A percentile compares a stretch with the other conserved stretches of the same genome.
These are phyloP conservation scores for Cutaneotrichosporon sp. DNA, from an alignment of 1,284 basidiomycete species.

Conservation along the genomic window DNA sequence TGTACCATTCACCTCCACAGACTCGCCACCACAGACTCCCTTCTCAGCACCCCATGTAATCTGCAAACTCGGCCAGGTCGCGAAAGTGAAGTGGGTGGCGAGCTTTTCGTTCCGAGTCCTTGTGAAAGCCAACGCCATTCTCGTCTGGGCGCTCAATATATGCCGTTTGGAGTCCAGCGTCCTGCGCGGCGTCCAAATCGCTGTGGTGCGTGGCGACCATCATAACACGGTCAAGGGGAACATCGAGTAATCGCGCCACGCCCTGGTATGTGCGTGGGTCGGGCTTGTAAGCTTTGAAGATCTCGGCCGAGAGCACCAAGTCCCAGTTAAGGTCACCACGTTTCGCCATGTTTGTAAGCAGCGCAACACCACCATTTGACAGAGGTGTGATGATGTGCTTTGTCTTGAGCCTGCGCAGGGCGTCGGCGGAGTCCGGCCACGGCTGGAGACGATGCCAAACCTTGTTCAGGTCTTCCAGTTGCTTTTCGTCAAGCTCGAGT, in stretches of 20 bases:
- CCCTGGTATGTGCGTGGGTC: slow-evolving; percentile 5
- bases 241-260: slow-evolving; percentile 7
- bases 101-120: background rate
- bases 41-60: slow-evolving; percentile 9
- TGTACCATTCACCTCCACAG: too few species aligned
- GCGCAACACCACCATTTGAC: slow-evolving; percentile 12
- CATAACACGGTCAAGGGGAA: slow-evolving; percentile 8
- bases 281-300: slow-evolving; percentile 16
- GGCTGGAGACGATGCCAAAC: slow-evolving; percentile 13
- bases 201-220: slow-evolving; percentile 14
- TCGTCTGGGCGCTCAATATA: slow-evolving; percentile 13
- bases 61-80: slow-evolving; percentile 5
- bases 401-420: slow-evolving; percentile 1
- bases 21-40: too few species aligned
- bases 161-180: slow-evolving; percentile 8
- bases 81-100: slow-evolving; percentile 12
- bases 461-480: slow-evolving; percentile 6
- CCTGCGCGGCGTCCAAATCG: slow-evolving; percentile 14
- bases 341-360: slow-evolving; percentile 16
- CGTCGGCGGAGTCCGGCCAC: slow-evolving; percentile 10
- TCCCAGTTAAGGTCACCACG: slow-evolving; percentile 11
- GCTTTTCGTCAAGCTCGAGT: background rate
- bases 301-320: slow-evolving; percentile 9
- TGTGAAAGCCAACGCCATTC: slow-evolving; percentile 2
- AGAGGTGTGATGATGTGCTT: slow-evolving; percentile 11